A percentile compares a stretch with the other conserved stretches of the same genome.
Conservation (phyloP, 1,139 yeast genomes). For the Pneumocystis oryctolagi region DNA sequence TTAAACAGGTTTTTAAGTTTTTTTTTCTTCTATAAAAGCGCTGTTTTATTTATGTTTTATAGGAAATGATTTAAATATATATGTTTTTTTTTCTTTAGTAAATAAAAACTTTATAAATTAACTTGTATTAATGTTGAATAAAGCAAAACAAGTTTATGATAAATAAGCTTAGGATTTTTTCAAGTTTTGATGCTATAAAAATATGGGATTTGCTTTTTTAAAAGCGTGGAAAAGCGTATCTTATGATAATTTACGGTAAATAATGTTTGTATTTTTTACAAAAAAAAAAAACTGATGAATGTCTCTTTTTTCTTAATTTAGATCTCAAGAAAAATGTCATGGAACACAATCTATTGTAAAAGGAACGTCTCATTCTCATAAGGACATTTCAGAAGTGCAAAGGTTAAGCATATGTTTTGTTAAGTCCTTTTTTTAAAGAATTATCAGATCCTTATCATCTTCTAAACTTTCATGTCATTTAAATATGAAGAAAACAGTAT, state of each 20-base stretch:
- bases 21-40: too few relatives aligned
- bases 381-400: neutral
- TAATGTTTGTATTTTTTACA: neutral
- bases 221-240: neutral
- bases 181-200: neutral
- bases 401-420: neutral
- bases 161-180: neutral
- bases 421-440: neutral
- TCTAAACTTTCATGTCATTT: neutral
- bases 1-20: neutral
- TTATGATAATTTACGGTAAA: neutral
- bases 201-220: neutral
- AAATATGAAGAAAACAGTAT: neutral
- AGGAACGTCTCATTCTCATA: neutral
- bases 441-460: neutral
- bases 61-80: neutral
- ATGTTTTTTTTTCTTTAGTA: neutral
- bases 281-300: neutral
- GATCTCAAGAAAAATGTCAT: neutral
- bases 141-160: neutral
- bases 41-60: neutral
- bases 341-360: neutral
- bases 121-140: neutral
- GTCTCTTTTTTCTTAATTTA: neutral
- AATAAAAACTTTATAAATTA: neutral